Evolutionary conservation across 2,329 filamentous ascomycete genomes (phyloP).

Genomic region (Neopestalotiopsis clavispora): DNA sequence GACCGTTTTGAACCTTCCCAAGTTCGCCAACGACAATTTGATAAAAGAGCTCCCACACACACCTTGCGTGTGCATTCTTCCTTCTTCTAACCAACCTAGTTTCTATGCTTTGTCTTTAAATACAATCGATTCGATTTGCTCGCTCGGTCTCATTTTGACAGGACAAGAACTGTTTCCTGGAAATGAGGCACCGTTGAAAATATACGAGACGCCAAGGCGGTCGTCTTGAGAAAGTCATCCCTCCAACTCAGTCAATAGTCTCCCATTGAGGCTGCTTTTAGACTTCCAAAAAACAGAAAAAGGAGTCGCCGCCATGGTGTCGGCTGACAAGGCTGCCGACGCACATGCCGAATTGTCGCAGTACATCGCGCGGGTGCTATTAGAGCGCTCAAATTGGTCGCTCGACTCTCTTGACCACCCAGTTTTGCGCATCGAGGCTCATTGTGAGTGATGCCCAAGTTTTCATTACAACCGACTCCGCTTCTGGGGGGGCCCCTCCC

Average conservation of each 20-base stretch:
- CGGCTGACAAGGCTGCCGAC: background rate
- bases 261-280: background rate
- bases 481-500: no score
- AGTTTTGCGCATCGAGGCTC: conserved; percentile 7
- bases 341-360: conserved; percentile 4
- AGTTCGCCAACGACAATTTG: no score
- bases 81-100: no score
- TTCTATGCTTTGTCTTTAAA: no score
- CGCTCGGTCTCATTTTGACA: no score
- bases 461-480: background rate
- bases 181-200: background rate
- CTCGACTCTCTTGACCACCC: background rate
- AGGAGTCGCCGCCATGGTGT: background rate
- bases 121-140: no score
- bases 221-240: background rate
- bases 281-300: background rate
- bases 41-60: no score
- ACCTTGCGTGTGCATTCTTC: no score
- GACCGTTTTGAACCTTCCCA: background rate
- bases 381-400: conserved; percentile 8
- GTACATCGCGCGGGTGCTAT: background rate
- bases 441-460: background rate
- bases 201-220: background rate
- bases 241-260: background rate
- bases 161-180: background rate